Conservation (phyloP, 495 filamentous ascomycete genomes). For the Penicillium egyptiacum region DNA sequence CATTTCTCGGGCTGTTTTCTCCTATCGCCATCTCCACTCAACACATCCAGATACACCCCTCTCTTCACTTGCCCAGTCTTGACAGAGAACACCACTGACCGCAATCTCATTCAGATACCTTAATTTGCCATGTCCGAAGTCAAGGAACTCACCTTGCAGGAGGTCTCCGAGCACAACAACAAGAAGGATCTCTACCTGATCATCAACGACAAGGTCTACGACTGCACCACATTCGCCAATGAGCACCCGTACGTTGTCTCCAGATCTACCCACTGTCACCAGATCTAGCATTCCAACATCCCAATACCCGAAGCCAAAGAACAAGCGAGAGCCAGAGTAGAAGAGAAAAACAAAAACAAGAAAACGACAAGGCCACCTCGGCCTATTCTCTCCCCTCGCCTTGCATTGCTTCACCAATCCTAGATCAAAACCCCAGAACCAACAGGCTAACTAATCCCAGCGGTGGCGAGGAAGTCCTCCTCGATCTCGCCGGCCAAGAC, state of each 20-base stretch:
- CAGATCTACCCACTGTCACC: too few relatives aligned
- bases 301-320: neutral
- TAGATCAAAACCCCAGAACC: neutral
- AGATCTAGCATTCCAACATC: neutral
- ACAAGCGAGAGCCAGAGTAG: neutral
- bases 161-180: constrained; percentile 82
- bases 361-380: neutral
- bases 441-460: constrained; percentile 45
- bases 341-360: neutral
- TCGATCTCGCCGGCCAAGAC: constrained; percentile 96
- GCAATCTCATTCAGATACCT: constrained; percentile 4
- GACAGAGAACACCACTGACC: neutral
- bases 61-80: constrained; percentile 8
- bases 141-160: constrained; percentile 77
- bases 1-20: constrained; percentile 10
- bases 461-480: constrained; percentile 95
- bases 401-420: constrained; percentile 1
- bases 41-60: neutral
- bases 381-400: neutral
- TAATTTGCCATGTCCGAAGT: constrained; percentile 58
- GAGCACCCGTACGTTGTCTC: constrained; percentile 90
- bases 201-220: constrained; percentile 96
- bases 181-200: constrained; percentile 96
- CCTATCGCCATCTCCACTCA: constrained; percentile 10
- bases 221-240: constrained; percentile 83